Evolutionary conservation across 129 eudicot species (phyloP), one percentile per base, ranked within the genome.

Genomic region (Centrapalus pauciflorus): DNA sequence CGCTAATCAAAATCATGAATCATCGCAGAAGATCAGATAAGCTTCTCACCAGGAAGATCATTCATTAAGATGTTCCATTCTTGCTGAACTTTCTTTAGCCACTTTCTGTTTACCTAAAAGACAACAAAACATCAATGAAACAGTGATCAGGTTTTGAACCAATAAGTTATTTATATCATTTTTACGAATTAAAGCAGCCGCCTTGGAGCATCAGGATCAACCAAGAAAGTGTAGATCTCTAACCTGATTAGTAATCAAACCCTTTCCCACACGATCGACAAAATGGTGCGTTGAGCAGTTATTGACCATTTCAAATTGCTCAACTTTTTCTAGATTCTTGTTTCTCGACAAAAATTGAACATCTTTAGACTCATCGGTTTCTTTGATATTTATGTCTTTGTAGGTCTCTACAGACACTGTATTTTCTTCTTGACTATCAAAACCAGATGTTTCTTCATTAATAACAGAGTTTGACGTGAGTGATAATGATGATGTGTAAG

Each of bases 241-340:
- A 4, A 77, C 95, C 87, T 74, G 92, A 14, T 67, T 72, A n/a
- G 67, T 78, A 25, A 80, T 48, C 37, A 70, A 65, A 60, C 55
- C 80, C 60, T 77, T 75, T 1, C 81, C 79, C 20, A 78, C 72
- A 50, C 72, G 77, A 46, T 76, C 71, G 48, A 68, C 80, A 64
- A 85, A 89, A 81, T 89, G 96, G 69, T 89, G 96, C 40, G 77
- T 89, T 12, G 77, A 80, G 76, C 80, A 83, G 64, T 68, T 88
- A 71, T 41, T 70, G 58, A 88, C 83, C 79, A 88, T 67, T 69
- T 82, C 96, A 62, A 88, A 88, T 68, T 63, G 78, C 33, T 29
- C 72, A 37, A 88, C 63, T 20, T 14, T 9, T 28, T 77, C 69
- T 2, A 50, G 29, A 19, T 40, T 25, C 74, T 71, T 55, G 65